Percentiles rank a stretch among this genome's conserved stretches.
Conservation (phyloP, 1,284 basidiomycete genomes). For the Volvariella volvacea region DNA sequence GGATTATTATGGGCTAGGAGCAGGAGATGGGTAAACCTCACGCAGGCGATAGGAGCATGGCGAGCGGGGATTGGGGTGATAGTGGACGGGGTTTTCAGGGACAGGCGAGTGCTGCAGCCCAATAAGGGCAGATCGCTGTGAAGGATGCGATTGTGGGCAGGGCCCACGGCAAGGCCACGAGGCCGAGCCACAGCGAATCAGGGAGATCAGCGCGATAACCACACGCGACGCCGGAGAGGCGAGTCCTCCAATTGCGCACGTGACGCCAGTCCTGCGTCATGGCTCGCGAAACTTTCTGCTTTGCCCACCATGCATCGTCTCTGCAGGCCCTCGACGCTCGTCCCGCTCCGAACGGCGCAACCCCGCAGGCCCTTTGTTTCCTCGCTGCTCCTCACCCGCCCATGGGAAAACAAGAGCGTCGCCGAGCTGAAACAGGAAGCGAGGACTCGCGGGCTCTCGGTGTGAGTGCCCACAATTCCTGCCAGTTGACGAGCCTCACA, state of each 20-base stretch:
- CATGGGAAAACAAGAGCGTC: slow-evolving; percentile 59
- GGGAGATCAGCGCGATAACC: slow-evolving; percentile 13
- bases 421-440: slow-evolving; percentile 58
- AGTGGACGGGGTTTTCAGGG: slow-evolving; percentile 17
- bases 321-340: not conserved
- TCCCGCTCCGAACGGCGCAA: slow-evolving; percentile 6
- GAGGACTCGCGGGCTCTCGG: slow-evolving; percentile 55
- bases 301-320: slow-evolving; percentile 7
- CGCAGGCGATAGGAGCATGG: slow-evolving; percentile 75
- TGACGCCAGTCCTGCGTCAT: not conserved
- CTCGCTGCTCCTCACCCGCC: slow-evolving; percentile 56
- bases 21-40: slow-evolving; percentile 33
- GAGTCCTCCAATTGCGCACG: too few species aligned
- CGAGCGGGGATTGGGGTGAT: slow-evolving; percentile 16
- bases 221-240: not conserved
- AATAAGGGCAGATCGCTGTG: slow-evolving; percentile 10
- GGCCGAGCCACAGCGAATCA: slow-evolving; percentile 26
- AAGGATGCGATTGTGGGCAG: slow-evolving; percentile 12
- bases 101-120: slow-evolving; percentile 10
- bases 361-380: slow-evolving; percentile 43
- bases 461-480: slow-evolving; percentile 33
- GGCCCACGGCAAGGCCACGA: slow-evolving; percentile 42
- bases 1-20: slow-evolving; percentile 22
- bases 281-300: too few species aligned
- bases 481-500: slow-evolving; percentile 3